Percentiles rank a stretch among this genome's conserved stretches.
These are phyloP conservation scores for Leucosporidium scottii DNA, from an alignment of 768 basidiomycete genomes.

Conservation along the genomic window DNA sequence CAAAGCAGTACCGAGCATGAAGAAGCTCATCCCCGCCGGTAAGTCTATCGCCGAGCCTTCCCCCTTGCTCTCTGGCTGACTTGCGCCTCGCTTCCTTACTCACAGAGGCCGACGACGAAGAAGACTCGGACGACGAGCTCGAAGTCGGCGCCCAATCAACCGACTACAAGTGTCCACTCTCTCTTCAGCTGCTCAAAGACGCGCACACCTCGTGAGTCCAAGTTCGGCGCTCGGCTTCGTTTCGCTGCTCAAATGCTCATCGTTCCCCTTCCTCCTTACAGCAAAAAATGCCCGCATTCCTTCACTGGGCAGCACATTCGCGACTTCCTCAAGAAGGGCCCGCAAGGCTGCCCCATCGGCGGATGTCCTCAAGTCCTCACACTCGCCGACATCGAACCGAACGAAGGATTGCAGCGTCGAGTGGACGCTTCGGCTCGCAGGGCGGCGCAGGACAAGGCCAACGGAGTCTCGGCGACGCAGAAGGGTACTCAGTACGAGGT, in stretches of 20 bases:
- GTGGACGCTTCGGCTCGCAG: constrained; percentile 57
- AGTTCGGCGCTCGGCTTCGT: no score
- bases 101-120: constrained; percentile 72
- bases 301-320: constrained; percentile 52
- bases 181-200: constrained; percentile 58
- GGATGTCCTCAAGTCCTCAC: constrained; percentile 62
- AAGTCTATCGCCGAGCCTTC: not conserved
- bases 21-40: constrained; percentile 66
- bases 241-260: no score
- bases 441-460: constrained; percentile 42
- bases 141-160: constrained; percentile 79
- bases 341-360: constrained; percentile 56
- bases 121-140: constrained; percentile 79
- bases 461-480: constrained; percentile 39
- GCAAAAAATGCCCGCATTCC: constrained; percentile 67
- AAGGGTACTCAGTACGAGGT: not conserved
- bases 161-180: constrained; percentile 76
- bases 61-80: not conserved
- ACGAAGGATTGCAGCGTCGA: constrained; percentile 58
- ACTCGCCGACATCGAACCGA: constrained; percentile 49
- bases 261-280: constrained; percentile 38
- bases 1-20: constrained; percentile 66
- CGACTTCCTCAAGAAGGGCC: constrained; percentile 13
- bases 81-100: not conserved
- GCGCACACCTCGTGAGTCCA: constrained; percentile 72